Conservation (phyloP, 129 eudicot genomes). For the Flaveria sonorensis region DNA sequence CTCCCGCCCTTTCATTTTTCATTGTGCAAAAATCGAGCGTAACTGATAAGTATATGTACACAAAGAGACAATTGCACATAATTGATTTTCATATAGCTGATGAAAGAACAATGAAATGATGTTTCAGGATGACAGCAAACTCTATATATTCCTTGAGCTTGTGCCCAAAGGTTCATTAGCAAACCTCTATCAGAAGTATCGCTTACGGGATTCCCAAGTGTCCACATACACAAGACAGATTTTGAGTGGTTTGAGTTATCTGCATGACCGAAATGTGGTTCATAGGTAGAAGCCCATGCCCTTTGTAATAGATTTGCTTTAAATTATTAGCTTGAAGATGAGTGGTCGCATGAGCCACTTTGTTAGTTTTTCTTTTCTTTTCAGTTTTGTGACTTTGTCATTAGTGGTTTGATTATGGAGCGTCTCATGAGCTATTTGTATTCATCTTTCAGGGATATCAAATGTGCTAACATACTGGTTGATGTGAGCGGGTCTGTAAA, state of each 20-base stretch:
- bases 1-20: background rate
- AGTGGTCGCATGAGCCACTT: slow-evolving; percentile 7
- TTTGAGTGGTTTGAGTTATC: slow-evolving; percentile 69
- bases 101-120: slow-evolving; percentile 17
- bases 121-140: slow-evolving; percentile 68
- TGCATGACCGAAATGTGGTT: slow-evolving; percentile 68
- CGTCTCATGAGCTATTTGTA: background rate
- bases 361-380: slow-evolving; percentile 17
- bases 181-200: slow-evolving; percentile 62
- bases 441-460: slow-evolving; percentile 76
- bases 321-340: background rate
- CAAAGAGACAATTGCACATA: background rate
- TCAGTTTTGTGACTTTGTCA: slow-evolving; percentile 4
- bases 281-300: slow-evolving; percentile 61
- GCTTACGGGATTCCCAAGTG: slow-evolving; percentile 66
- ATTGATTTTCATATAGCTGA: background rate
- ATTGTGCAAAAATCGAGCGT: too few relatives aligned
- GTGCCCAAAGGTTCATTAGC: slow-evolving; percentile 82
- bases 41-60: background rate
- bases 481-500: slow-evolving; percentile 75
- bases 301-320: background rate
- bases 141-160: slow-evolving; percentile 85
- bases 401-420: background rate
- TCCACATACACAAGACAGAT: slow-evolving; percentile 92
- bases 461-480: slow-evolving; percentile 93